Percentiles rank a stretch among this genome's conserved stretches.
phyloP scores from a whole-genome alignment of 2,329 filamentous ascomycete species.

The Curvularia sp. region DNA sequence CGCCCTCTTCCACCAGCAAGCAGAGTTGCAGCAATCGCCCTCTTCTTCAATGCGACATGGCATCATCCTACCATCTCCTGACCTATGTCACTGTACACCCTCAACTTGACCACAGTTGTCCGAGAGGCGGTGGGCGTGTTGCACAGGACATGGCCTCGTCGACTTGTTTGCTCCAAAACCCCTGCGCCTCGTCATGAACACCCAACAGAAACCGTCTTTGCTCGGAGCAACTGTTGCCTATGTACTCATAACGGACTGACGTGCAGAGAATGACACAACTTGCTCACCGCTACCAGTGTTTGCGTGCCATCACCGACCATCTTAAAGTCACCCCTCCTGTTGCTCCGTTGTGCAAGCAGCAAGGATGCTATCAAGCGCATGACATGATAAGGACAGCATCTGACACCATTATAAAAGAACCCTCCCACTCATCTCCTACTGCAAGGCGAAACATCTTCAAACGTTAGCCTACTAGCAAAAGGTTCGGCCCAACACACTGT shows the following conservation, averaged over 20 bases:
- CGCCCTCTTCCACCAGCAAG: neutral
- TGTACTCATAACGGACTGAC: constrained; percentile 4
- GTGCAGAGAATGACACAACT: constrained; percentile 12
- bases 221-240: neutral
- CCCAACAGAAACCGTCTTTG: constrained; percentile 3
- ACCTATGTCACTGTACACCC: neutral
- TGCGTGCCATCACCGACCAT: constrained; percentile 14
- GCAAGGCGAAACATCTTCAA: neutral
- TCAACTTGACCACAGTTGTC: neutral
- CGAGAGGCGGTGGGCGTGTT: constrained; percentile 3
- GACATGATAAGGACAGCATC: neutral
- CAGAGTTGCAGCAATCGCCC: neutral
- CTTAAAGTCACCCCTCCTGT: neutral
- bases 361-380: constrained; percentile 4
- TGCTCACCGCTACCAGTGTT: constrained; percentile 22
- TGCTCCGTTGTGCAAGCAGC: constrained; percentile 11
- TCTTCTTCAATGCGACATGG: neutral
- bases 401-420: constrained; percentile 5
- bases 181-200: constrained; percentile 3
- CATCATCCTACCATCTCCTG: constrained; percentile 1
- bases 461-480: neutral
- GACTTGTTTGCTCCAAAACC: constrained; percentile 17
- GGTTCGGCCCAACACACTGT: neutral
- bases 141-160: neutral
- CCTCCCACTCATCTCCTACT: neutral